phyloP scores from a whole-genome alignment of 352 stramenopile species.

The Pythium volutum region DNA sequence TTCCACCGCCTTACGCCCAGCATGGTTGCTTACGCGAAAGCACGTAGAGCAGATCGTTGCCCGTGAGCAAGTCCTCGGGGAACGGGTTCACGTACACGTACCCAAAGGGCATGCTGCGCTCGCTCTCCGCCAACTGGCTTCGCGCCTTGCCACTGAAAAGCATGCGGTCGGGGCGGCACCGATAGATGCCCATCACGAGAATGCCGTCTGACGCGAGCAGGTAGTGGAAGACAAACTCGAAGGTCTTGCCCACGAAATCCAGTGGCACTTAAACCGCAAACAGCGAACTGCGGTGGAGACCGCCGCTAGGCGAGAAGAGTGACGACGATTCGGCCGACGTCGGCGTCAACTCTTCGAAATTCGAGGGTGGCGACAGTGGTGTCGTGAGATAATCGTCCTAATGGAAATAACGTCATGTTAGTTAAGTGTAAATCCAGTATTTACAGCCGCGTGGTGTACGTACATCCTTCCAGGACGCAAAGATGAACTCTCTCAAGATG shows the following conservation, averaged over 20 bases:
- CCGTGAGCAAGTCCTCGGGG: slow-evolving; percentile 65
- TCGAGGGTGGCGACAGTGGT: slow-evolving; percentile 23
- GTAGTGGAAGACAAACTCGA: slow-evolving; percentile 83
- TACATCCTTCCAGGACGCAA: slow-evolving; percentile 69
- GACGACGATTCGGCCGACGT: slow-evolving; percentile 33
- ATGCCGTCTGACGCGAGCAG: slow-evolving; percentile 79
- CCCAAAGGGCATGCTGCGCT: slow-evolving; percentile 74
- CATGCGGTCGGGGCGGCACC: slow-evolving; percentile 52
- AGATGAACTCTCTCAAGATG: slow-evolving; percentile 86
- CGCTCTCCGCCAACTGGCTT: slow-evolving; percentile 54
- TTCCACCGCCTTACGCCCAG: slow-evolving; percentile 33
- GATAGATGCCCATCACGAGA: slow-evolving; percentile 72
- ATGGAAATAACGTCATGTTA: background rate
- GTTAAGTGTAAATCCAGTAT: background rate
- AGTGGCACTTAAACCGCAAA: slow-evolving; percentile 79
- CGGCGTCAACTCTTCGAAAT: slow-evolving; percentile 23
- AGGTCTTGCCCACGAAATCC: slow-evolving; percentile 78
- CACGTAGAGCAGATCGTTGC: slow-evolving; percentile 84
- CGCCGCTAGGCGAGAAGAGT: slow-evolving; percentile 24
- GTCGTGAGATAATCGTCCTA: slow-evolving; percentile 37
- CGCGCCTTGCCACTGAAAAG: slow-evolving; percentile 33
- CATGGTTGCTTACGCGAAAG: slow-evolving; percentile 77
- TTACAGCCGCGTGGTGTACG: slow-evolving; percentile 4
- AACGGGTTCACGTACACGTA: slow-evolving; percentile 86
- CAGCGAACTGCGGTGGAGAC: slow-evolving; percentile 64